Evolutionary conservation across 2,329 filamentous ascomycete genomes (phyloP).

Genomic region (Beauveria brongniartii): DNA sequence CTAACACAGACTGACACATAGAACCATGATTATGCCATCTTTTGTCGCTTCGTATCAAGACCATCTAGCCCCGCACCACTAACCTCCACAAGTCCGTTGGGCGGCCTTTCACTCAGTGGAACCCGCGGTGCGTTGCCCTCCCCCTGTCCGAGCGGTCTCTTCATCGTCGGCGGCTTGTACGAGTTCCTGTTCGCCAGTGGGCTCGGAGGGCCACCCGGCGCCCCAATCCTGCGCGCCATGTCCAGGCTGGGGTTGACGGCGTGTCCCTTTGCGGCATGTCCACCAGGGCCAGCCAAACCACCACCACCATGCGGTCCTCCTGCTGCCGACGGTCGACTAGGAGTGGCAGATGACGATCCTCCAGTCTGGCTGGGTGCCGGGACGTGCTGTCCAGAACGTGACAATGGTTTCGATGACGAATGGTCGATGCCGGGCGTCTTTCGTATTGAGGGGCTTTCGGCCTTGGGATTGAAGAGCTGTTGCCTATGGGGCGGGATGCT

Average conservation of each 20-base stretch:
- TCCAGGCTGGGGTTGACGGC: slow-evolving; percentile 47
- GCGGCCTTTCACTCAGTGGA: slow-evolving; percentile 43
- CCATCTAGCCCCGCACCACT: slow-evolving; percentile 19
- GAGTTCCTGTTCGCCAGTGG: slow-evolving; percentile 50
- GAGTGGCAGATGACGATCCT: slow-evolving; percentile 8
- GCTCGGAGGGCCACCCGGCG: slow-evolving; percentile 44
- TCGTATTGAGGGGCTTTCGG: slow-evolving; percentile 76
- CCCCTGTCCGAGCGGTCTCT: slow-evolving; percentile 31
- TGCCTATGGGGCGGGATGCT: slow-evolving; percentile 33
- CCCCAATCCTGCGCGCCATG: slow-evolving; percentile 49
- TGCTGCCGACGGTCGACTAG: slow-evolving; percentile 8
- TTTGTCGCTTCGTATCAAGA: slow-evolving; percentile 45
- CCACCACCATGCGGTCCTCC: slow-evolving; percentile 3
- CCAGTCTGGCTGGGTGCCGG: slow-evolving; percentile 28
- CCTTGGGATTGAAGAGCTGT: slow-evolving; percentile 62
- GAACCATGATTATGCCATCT: slow-evolving; percentile 25
- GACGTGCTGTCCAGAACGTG: slow-evolving; percentile 46
- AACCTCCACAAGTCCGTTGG: slow-evolving; percentile 27
- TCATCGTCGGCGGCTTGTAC: slow-evolving; percentile 53
- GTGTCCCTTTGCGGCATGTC: slow-evolving; percentile 28
- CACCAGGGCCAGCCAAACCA: slow-evolving; percentile 1
- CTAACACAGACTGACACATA: not conserved
- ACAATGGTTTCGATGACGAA: slow-evolving; percentile 64
- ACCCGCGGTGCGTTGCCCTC: slow-evolving; percentile 27
- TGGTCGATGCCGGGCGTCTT: slow-evolving; percentile 87